phyloP scores from a whole-genome alignment of 352 stramenopile genomes.

The Pythium biforme region DNA sequence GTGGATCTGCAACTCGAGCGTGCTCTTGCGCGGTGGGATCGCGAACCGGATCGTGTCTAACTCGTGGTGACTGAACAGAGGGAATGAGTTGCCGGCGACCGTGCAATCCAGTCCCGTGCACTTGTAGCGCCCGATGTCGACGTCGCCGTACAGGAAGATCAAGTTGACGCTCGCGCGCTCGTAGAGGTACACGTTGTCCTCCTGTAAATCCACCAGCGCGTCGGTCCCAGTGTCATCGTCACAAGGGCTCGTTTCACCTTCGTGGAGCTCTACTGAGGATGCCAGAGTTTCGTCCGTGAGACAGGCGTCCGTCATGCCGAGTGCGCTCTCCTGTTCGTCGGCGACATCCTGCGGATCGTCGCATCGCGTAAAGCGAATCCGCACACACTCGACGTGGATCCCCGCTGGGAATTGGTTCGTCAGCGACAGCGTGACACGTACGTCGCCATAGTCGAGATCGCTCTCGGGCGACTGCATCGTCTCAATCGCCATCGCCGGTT shows the following conservation, averaged over 20 bases:
- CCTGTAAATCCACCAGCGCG: conserved; percentile 39
- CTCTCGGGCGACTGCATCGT: conserved; percentile 48
- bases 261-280: no score
- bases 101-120: conserved; percentile 59
- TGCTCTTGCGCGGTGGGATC: conserved; percentile 54
- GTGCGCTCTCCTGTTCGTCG: background rate
- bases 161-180: conserved; percentile 54
- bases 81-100: conserved; percentile 53
- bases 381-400: conserved; percentile 56
- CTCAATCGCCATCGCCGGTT: conserved; percentile 45
- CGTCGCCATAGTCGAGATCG: conserved; percentile 50
- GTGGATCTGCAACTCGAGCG: conserved; percentile 42
- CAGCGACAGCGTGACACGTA: conserved; percentile 52
- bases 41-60: conserved; percentile 41
- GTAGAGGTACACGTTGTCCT: conserved; percentile 58
- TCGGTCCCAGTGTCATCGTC: background rate
- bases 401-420: conserved; percentile 58
- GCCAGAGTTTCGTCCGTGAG: background rate
- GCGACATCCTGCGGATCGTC: background rate
- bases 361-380: conserved; percentile 35
- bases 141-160: conserved; percentile 43
- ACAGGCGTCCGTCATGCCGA: background rate
- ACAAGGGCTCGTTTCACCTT: background rate
- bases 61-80: conserved; percentile 34
- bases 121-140: conserved; percentile 49